Conservation (phyloP, 1,139 yeast species). For the Diutina pseudorugosa region DNA sequence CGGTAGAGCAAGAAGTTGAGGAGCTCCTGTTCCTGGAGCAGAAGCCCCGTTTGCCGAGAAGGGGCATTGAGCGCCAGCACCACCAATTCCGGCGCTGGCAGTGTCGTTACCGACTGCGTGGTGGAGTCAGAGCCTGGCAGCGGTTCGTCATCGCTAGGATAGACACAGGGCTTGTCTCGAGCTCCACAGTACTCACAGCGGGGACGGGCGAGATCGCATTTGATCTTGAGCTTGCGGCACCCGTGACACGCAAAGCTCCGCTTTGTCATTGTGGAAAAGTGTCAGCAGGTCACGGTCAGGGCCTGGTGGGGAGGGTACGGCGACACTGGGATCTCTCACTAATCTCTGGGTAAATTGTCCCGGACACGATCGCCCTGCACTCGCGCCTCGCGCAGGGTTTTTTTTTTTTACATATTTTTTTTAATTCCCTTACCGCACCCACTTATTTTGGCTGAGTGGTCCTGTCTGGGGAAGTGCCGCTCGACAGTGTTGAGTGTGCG, state of each 20-base stretch:
- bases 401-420: too few species aligned
- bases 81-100: neutral
- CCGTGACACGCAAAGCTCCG: constrained; percentile 1
- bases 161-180: neutral
- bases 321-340: neutral
- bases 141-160: neutral
- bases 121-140: neutral
- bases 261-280: neutral
- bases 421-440: neutral
- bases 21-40: neutral
- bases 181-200: neutral
- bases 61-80: constrained; percentile 1
- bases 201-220: constrained; percentile 2
- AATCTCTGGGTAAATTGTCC: neutral
- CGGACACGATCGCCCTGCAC: neutral
- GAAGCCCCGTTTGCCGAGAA: neutral
- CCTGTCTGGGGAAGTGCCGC: neutral
- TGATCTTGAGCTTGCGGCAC: neutral
- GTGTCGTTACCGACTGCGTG: neutral
- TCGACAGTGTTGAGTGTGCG: neutral
- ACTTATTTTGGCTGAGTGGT: neutral
- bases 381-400: neutral
- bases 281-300: neutral
- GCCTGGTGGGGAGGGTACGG: neutral
- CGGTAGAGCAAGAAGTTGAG: neutral